Percentiles rank a stretch among this genome's conserved stretches.
Evolutionary conservation across 2,329 filamentous ascomycete species (phyloP).

Genomic region (Sporothrix protearum): DNA sequence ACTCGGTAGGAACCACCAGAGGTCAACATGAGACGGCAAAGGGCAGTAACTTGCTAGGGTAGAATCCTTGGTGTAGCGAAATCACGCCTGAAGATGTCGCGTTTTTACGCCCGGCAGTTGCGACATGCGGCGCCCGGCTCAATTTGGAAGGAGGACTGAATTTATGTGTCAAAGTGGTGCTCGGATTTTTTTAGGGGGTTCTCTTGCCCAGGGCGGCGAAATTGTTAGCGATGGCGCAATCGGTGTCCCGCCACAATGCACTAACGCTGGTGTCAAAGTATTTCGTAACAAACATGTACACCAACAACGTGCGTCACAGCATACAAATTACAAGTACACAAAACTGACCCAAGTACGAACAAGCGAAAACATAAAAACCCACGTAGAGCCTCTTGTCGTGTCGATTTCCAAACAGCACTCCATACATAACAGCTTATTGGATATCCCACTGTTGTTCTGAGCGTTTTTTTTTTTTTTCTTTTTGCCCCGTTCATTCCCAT

Average conservation of each 20-base stretch:
- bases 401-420: background rate
- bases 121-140: background rate
- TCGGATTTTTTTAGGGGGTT: constrained; percentile 1
- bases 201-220: background rate
- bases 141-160: constrained; percentile 6
- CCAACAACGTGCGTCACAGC: background rate
- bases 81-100: background rate
- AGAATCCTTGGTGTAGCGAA: background rate
- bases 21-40: background rate
- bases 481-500: background rate
- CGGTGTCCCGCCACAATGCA: background rate
- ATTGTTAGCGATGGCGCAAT: constrained; percentile 17
- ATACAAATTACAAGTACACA: background rate
- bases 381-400: background rate
- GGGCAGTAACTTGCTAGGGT: background rate
- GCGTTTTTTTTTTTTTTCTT: background rate
- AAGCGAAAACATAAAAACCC: background rate
- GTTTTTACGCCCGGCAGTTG: background rate
- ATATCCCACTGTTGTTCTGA: background rate
- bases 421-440: background rate
- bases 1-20: background rate
- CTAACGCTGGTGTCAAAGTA: background rate
- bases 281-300: background rate
- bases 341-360: background rate
- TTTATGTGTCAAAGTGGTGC: constrained; percentile 9